Evolutionary conservation across 345 rosid species (phyloP).

Genomic region (Melaleuca alternifolia): DNA sequence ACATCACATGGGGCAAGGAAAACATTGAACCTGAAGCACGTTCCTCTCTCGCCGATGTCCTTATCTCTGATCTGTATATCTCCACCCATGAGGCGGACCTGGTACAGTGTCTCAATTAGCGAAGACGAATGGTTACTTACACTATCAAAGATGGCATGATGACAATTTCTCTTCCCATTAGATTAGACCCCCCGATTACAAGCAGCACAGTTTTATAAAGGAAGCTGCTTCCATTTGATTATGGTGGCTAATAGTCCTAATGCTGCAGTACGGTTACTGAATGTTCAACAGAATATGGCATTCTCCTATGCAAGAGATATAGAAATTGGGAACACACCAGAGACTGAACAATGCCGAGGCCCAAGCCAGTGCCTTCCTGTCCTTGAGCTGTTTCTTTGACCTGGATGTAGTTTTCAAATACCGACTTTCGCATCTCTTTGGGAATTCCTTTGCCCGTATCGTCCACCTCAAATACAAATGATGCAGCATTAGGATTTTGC

Average conservation of each 20-base stretch:
- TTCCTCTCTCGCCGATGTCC: constrained; percentile 45
- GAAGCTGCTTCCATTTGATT: background rate
- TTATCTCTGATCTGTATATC: constrained; percentile 62
- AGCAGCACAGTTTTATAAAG: background rate
- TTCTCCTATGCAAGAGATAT: background rate
- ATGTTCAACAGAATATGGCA: background rate
- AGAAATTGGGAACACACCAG: constrained; percentile 30
- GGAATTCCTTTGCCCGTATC: constrained; percentile 90
- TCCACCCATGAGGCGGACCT: constrained; percentile 86
- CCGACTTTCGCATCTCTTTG: constrained; percentile 41
- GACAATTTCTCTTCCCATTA: background rate
- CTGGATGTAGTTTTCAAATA: constrained; percentile 75
- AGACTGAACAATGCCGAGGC: constrained; percentile 84
- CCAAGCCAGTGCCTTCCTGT: constrained; percentile 71
- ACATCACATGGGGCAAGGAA: constrained; percentile 14
- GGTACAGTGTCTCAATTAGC: background rate
- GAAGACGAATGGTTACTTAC: background rate
- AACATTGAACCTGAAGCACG: constrained; percentile 70
- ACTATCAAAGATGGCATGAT: background rate
- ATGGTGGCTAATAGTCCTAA: background rate
- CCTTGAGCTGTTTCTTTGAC: constrained; percentile 58
- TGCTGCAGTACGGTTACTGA: background rate
- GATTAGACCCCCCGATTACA: background rate
- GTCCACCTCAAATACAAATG: constrained; percentile 61
- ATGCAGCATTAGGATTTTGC: constrained; percentile 19